A percentile compares a stretch with the other conserved stretches of the same genome.
phyloP scores from a whole-genome alignment of 1,139 yeast genomes.

The Hansenula lynferdii region DNA sequence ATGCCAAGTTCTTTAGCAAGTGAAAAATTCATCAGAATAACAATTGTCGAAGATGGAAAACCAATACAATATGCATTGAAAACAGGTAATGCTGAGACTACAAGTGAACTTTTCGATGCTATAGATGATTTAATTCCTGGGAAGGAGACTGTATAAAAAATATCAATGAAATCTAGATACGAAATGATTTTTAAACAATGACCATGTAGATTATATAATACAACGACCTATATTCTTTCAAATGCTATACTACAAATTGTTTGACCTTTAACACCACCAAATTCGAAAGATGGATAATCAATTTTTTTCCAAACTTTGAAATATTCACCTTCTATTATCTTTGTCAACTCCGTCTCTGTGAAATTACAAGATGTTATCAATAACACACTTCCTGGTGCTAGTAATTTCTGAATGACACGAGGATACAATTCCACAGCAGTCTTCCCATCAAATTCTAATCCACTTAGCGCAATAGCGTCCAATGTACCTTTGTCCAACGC shows the following conservation, averaged over 20 bases:
- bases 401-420: conserved; percentile 47
- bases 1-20: conserved; percentile 79
- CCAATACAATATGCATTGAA: conserved; percentile 84
- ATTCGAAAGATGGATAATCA: conserved; percentile 74
- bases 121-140: conserved; percentile 38
- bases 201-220: neutral
- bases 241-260: conserved; percentile 88
- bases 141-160: conserved; percentile 7
- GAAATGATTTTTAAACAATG: neutral
- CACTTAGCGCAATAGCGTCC: conserved; percentile 92
- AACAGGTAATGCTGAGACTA: conserved; percentile 57
- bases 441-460: conserved; percentile 37
- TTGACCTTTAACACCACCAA: conserved; percentile 85
- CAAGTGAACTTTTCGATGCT: conserved; percentile 52
- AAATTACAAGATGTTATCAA: conserved; percentile 94
- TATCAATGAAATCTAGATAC: neutral
- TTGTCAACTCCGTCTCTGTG: conserved; percentile 68
- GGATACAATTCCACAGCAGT: conserved; percentile 54
- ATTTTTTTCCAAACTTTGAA: conserved; percentile 58
- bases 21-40: conserved; percentile 75
- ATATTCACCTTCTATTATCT: conserved; percentile 41
- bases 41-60: conserved; percentile 49
- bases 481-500: conserved; percentile 91
- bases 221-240: conserved; percentile 29
- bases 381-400: conserved; percentile 54